Conservation (phyloP, 106 monocot genomes). For the Platanthera zijinensis region DNA sequence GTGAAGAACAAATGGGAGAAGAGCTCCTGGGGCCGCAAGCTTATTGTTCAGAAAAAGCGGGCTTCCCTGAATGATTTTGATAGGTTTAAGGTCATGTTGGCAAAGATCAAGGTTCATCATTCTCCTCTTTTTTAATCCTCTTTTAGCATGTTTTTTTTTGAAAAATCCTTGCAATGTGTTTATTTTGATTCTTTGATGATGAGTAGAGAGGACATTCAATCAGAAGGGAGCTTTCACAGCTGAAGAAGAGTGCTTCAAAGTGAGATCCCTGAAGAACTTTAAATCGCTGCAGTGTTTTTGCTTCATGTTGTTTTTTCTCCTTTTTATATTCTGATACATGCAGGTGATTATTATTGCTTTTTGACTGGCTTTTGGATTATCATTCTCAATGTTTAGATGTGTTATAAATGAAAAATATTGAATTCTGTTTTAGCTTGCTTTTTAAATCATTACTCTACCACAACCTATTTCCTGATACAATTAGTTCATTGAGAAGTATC, state of each 20-base stretch:
- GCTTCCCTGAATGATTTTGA: conserved; percentile 78
- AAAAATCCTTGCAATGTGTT: neutral
- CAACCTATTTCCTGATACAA: no score
- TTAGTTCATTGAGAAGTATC: no score
- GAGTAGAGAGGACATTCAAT: conserved; percentile 30
- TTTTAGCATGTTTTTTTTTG: neutral
- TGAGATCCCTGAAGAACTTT: neutral
- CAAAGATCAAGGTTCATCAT: conserved; percentile 60
- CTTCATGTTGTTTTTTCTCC: neutral
- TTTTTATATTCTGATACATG: no score
- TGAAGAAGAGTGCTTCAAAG: conserved; percentile 22
- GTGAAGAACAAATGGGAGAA: conserved; percentile 85
- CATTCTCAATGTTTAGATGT: no score
- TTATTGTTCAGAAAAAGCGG: conserved; percentile 81
- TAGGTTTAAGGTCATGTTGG: conserved; percentile 81
- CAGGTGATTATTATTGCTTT: no score
- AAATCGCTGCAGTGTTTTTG: neutral
- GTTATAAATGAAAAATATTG: no score
- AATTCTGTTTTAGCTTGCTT: no score
- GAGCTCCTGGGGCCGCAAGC: conserved; percentile 77
- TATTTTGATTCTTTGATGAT: neutral
- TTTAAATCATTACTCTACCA: no score
- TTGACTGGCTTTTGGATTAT: no score
- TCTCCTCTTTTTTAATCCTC: neutral
- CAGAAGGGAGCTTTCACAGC: conserved; percentile 38